These are phyloP conservation scores for Cryptococcus deneoformans DNA, from an alignment of 1,284 basidiomycete genomes.

Conservation along the genomic window DNA sequence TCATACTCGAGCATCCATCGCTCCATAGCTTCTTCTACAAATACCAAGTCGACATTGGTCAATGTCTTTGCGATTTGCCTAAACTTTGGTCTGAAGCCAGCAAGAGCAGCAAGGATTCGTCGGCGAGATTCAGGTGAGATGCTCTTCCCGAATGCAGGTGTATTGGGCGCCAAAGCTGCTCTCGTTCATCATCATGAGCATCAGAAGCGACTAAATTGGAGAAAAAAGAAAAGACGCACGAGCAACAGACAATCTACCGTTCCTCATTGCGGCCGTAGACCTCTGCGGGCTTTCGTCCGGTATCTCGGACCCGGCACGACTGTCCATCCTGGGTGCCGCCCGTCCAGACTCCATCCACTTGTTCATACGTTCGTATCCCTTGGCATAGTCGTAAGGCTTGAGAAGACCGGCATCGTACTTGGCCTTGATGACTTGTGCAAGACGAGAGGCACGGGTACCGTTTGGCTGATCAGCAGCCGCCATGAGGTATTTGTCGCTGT, in stretches of 20 bases:
- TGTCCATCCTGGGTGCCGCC: constrained; percentile 47
- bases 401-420: constrained; percentile 96
- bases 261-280: neutral
- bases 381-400: constrained; percentile 95
- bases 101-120: constrained; percentile 66
- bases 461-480: constrained; percentile 94
- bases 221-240: neutral
- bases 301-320: constrained; percentile 18
- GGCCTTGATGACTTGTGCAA: constrained; percentile 89
- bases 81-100: constrained; percentile 90
- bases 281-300: constrained; percentile 17
- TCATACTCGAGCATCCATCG: constrained; percentile 93
- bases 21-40: constrained; percentile 97
- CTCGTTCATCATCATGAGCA: neutral
- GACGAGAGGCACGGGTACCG: constrained; percentile 83
- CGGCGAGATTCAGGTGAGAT: constrained; percentile 84
- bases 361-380: constrained; percentile 82
- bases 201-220: neutral
- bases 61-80: constrained; percentile 85
- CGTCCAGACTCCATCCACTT: constrained; percentile 79
- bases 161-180: constrained; percentile 9
- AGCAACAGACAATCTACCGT: constrained; percentile 6
- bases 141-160: constrained; percentile 27
- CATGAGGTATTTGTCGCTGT: constrained; percentile 79
- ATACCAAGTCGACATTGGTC: constrained; percentile 93